phyloP scores from a whole-genome alignment of 768 basidiomycete species.

The Infundibulicybe gibba region DNA sequence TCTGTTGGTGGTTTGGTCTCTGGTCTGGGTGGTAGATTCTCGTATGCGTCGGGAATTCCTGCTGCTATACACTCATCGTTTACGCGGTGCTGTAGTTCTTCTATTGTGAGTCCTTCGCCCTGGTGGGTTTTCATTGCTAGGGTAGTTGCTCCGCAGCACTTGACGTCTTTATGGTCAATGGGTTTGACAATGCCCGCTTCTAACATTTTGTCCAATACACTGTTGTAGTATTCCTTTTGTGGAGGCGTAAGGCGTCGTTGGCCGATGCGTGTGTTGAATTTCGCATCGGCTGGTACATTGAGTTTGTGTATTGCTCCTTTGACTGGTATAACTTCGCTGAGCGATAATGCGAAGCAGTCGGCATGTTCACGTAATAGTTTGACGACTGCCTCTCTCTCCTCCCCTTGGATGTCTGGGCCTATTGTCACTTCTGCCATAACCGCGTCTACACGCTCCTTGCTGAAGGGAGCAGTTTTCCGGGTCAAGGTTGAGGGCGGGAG shows the following conservation, averaged over 20 bases:
- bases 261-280: no score
- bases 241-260: no score
- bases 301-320: constrained; percentile 24
- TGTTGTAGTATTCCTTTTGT: no score
- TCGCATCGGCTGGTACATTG: constrained; percentile 21
- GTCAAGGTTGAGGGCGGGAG: no score
- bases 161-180: constrained; percentile 1
- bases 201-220: no score
- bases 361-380: neutral
- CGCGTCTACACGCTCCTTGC: neutral
- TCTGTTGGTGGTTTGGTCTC: neutral
- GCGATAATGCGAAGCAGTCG: neutral
- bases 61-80: no score
- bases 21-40: constrained; percentile 16
- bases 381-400: neutral
- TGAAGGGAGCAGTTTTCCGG: neutral
- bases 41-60: constrained; percentile 30
- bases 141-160: no score
- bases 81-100: no score
- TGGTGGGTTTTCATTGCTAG: no score
- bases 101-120: no score
- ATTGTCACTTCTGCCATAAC: neutral
- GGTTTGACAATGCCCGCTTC: no score
- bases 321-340: neutral
- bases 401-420: neutral